Evolutionary conservation across 2,329 filamentous ascomycete genomes (phyloP).

Genomic region (Fusarium siculi): DNA sequence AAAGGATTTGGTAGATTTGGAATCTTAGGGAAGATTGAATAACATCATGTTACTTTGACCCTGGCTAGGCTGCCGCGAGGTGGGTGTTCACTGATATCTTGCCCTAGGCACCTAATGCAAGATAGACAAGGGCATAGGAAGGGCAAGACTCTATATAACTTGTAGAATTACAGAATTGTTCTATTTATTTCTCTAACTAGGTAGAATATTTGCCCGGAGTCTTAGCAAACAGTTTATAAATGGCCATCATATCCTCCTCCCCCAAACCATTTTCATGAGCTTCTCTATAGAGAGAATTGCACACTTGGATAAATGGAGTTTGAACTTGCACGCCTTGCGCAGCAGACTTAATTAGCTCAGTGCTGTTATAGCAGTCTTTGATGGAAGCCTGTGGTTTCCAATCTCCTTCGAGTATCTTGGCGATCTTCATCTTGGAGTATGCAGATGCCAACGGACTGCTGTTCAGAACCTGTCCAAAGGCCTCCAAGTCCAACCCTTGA

Average conservation of each 20-base stretch:
- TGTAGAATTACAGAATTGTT: too few species aligned
- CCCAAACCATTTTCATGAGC: background rate
- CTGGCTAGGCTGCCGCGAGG: too few species aligned
- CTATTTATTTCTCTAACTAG: background rate
- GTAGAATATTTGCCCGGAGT: fast-evolving
- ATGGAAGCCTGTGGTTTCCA: background rate
- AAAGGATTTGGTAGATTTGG: too few species aligned
- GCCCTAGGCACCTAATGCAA: too few species aligned
- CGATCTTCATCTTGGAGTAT: background rate
- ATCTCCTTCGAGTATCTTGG: background rate
- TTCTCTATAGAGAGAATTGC: background rate
- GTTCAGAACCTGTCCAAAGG: background rate
- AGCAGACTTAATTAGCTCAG: background rate
- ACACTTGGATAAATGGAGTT: background rate
- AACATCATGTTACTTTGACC: too few species aligned
- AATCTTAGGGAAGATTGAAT: too few species aligned
- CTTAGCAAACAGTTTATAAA: background rate
- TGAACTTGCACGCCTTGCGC: background rate
- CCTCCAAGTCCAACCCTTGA: background rate
- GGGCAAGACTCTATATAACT: too few species aligned
- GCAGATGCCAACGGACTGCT: background rate
- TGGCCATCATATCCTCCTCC: background rate
- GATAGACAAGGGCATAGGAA: too few species aligned
- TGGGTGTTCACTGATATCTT: too few species aligned
- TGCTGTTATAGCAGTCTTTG: background rate